Conservation (phyloP, 1,284 basidiomycete species). For the Lentinula novae-zelandiae region DNA sequence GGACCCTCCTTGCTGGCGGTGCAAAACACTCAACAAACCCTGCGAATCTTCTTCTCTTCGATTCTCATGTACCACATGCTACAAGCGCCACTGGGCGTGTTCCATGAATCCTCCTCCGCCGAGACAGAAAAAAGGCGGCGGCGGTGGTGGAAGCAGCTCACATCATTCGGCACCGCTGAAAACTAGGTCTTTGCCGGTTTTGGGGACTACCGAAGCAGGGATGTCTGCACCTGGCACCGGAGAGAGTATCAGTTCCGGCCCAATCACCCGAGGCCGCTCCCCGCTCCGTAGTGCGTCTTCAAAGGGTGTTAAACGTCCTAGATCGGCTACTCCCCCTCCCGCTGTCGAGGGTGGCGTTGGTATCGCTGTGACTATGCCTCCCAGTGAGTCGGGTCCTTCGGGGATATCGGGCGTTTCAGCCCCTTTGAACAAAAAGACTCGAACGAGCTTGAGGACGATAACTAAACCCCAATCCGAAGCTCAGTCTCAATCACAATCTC, state of each 20-base stretch:
- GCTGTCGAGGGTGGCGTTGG: not conserved
- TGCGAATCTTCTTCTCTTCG: conserved; percentile 6
- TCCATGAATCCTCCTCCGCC: not conserved
- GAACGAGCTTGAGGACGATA: conserved; percentile 3
- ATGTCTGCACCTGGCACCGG: not conserved
- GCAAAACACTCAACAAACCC: conserved; percentile 5
- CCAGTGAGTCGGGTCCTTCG: not conserved
- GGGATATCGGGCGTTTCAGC: not conserved
- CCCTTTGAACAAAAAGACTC: conserved; percentile 4
- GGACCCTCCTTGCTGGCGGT: conserved; percentile 10
- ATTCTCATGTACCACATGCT: conserved; percentile 4
- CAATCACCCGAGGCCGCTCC: not conserved
- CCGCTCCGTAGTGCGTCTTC: not conserved
- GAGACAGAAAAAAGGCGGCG: not conserved
- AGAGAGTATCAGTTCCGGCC: not conserved
- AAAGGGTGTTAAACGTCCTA: not conserved
- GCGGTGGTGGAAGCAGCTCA: not conserved
- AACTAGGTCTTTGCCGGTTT: not conserved
- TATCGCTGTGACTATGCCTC: not conserved
- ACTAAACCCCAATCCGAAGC: not conserved
- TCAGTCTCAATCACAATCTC: not conserved
- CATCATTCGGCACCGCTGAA: not conserved
- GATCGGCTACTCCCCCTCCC: not conserved
- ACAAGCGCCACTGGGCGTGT: conserved; percentile 9
- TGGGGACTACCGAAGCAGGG: not conserved